A percentile compares a stretch with the other conserved stretches of the same genome.
phyloP scores from a whole-genome alignment of 176 grass and related monocot species.

The Oryza nivara region DNA sequence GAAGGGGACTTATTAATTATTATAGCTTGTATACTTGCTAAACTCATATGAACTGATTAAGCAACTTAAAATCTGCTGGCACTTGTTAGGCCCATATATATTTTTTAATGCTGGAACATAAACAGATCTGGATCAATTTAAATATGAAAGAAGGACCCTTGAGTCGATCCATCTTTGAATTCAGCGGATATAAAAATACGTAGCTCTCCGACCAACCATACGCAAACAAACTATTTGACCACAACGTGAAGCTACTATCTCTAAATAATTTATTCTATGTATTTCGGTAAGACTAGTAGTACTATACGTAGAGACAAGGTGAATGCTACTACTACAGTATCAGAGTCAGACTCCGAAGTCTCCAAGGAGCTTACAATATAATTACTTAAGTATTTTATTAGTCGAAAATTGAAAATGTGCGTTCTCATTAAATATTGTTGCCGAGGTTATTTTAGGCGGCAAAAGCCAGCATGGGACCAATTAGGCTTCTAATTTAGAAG shows the following conservation, averaged over 20 bases:
- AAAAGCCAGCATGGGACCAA: background rate
- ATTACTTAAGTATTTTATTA: background rate
- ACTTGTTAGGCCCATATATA: background rate
- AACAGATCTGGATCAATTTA: background rate
- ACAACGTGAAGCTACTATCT: constrained; percentile 29
- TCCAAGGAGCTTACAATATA: background rate
- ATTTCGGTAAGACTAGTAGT: constrained; percentile 4
- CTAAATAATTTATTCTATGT: background rate
- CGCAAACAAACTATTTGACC: constrained; percentile 31
- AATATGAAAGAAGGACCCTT: background rate
- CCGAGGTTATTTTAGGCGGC: background rate
- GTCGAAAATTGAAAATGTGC: background rate
- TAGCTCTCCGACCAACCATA: constrained; percentile 10
- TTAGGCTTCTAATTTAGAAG: background rate
- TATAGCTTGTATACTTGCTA: constrained; percentile 1
- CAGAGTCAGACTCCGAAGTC: constrained; percentile 8
- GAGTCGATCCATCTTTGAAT: constrained; percentile 24
- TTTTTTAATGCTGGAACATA: constrained; percentile 20
- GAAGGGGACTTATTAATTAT: background rate
- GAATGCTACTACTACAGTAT: background rate
- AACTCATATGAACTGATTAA: background rate
- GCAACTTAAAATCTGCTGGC: constrained; percentile 17
- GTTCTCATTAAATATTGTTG: background rate
- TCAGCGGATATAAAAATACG: background rate
- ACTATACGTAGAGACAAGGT: background rate